Evolutionary conservation across 768 basidiomycete species (phyloP), one percentile per base, ranked within the genome.

Genomic region (Lentinula guzmanii): DNA sequence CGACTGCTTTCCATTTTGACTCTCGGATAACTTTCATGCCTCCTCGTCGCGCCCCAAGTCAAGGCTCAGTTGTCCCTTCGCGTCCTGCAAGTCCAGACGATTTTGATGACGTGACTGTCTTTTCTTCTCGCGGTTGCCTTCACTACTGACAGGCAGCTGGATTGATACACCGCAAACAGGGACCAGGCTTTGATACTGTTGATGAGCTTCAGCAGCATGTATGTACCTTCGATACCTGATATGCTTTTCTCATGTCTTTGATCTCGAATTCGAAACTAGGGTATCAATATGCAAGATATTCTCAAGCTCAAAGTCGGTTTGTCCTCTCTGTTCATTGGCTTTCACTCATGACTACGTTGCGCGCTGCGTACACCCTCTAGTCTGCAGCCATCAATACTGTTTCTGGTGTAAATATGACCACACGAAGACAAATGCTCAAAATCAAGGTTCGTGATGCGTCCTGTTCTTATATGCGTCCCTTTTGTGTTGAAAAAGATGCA

Each of bases 281-380:
- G 95, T 13, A 95, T 96, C 72, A 96, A 95, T 65, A 87, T 94
- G 31, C 93, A 96, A 77, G 95, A 98, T 70, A 97, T 98, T 61
- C 72, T 89, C 55, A 98, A 98, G 75, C 85, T 98, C 64, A 97
- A 97, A 76, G 91, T 54, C 33, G 4, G 53, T 56, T 33, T 35
- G 13, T n/a, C 35, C 87, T 52, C 66, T n/a, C 15, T 72, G 52
- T 64, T 67, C 21, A 70, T 68, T 7, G 10, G 18, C 4, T 60
- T 42, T 8, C 43, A 10, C 24, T 18, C 37, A 39, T 39, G 37
- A 24, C 43, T 28, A 31, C 3, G 28, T 5, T 18, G 13, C 46
- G 31, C 37, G 16, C 5, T 16, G n/a, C 37, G 21, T 62, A 16
- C 5, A 21, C 16, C 43, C 37, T 43, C 10, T 61, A 93, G 91